Percentiles rank a stretch among this genome's conserved stretches.
Conservation (phyloP, 2,329 filamentous ascomycete genomes). For the Trichoderma atrobrunneum region DNA sequence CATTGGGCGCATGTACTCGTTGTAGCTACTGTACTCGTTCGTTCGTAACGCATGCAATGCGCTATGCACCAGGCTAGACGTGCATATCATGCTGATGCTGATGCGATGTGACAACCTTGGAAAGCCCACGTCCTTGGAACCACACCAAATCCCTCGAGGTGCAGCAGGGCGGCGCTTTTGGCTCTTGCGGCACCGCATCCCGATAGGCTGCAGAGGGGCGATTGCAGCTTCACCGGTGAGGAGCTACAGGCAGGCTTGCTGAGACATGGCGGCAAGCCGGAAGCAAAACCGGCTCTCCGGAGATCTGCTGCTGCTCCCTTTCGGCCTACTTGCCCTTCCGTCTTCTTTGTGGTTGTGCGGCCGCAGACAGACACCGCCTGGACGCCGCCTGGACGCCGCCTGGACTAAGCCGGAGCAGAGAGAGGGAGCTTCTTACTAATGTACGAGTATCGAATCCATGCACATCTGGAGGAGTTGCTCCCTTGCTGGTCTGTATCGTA, state of each 20-base stretch:
- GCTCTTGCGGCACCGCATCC: background rate
- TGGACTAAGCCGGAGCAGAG: background rate
- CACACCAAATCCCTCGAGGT: background rate
- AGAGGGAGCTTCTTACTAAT: background rate
- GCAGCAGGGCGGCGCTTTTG: background rate
- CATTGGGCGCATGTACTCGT: background rate
- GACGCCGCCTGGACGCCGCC: background rate
- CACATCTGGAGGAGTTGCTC: background rate
- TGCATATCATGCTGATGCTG: background rate
- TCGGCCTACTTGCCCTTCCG: background rate
- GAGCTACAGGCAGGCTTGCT: background rate
- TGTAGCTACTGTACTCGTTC: background rate
- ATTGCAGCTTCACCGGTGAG: conserved; percentile 12
- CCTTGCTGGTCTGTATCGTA: background rate
- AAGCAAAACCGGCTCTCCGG: background rate
- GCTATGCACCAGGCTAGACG: background rate
- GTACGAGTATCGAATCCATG: background rate
- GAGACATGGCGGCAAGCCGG: conserved; percentile 13
- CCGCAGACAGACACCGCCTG: background rate
- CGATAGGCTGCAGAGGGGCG: conserved; percentile 9
- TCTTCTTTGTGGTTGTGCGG: background rate
- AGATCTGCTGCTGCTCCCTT: background rate
- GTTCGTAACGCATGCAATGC: background rate
- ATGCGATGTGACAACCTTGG: background rate
- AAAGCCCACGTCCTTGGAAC: background rate